phyloP scores from a whole-genome alignment of 139 green algal species.

The Chlorella sp. region DNA sequence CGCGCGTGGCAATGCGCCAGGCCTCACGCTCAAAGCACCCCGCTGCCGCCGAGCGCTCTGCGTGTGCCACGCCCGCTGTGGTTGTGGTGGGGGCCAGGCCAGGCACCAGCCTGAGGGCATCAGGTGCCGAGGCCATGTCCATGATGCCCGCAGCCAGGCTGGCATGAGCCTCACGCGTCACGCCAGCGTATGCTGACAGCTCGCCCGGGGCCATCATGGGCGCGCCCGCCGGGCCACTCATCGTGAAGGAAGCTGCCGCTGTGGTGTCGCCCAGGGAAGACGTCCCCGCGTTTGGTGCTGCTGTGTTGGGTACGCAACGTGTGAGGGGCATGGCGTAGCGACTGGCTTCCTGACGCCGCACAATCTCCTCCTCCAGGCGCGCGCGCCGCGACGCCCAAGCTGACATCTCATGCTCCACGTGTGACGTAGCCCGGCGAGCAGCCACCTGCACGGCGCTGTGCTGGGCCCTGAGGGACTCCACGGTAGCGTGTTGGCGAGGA shows the following conservation, averaged over 20 bases:
- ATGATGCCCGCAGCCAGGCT: background rate
- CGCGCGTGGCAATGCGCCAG: background rate
- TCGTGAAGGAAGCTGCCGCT: background rate
- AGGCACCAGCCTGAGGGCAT: background rate
- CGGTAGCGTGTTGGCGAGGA: background rate
- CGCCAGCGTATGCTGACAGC: constrained; percentile 4
- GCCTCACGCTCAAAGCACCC: background rate
- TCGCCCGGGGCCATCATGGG: background rate
- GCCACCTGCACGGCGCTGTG: constrained; percentile 9
- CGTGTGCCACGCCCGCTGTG: background rate
- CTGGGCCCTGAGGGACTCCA: constrained; percentile 18
- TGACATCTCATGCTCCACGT: constrained; percentile 10
- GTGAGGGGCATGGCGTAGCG: constrained; percentile 16
- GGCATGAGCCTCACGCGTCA: background rate
- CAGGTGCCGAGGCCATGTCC: background rate
- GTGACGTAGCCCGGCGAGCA: background rate
- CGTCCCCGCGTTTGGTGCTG: background rate
- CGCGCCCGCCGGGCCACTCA: background rate
- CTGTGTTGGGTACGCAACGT: background rate
- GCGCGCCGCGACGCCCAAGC: constrained; percentile 25
- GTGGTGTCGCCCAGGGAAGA: background rate
- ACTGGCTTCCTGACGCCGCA: constrained; percentile 28
- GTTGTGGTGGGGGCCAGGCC: background rate
- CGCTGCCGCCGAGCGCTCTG: background rate
- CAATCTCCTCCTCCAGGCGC: constrained; percentile 34